Evolutionary conservation across 768 basidiomycete genomes (phyloP), one percentile per base, ranked within the genome.

Genomic region (Termitomyces sp.): DNA sequence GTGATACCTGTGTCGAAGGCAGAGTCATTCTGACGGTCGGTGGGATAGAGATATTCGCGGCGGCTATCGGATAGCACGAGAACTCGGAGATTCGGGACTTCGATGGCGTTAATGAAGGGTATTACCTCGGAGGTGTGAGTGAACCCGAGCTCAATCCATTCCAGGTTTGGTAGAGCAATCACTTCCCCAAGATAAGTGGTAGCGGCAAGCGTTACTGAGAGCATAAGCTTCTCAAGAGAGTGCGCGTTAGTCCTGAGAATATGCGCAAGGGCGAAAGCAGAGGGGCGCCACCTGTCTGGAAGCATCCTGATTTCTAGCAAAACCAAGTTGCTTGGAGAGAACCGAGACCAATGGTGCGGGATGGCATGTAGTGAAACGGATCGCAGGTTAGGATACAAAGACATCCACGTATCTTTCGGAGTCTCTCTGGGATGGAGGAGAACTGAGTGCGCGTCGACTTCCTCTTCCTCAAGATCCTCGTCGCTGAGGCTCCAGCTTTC

Each of bases 241-340:
- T 47, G 61, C 18, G 57, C 57, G 26, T 56, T 62, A n/a, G 44
- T 32, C 20, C 44, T 34, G 8, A 62, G 57, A 42, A 62, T 43
- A 16, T 9, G 16, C 18, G 16, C 42, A 6, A 62, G 27, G 14
- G 33, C 27, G 18, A n/a, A 12, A 4, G 53, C 26, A 3, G 48
- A 51, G 3, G 51, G 61, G 20, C 57, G 57, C 33, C 32, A 45
- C 5, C 20, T 24, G 8, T 6, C 24, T 4, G 48, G 54, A 6
- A 59, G 13, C 48, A 59, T 52, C 2, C 22, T 52, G 18, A 62
- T 46, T 18, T 62, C 57, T 8, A 62, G 39, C 1, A 27, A 14
- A 1, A 46, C 48, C 14, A 62, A 40, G 18, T 52, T 55, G 7
- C 30, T 45, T 9, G 54, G 61, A 32, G 43, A 55, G 40, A 59